Base-by-base conservation (phyloP, 164 flowering plant species). In the Amborella trichopoda region DNA sequence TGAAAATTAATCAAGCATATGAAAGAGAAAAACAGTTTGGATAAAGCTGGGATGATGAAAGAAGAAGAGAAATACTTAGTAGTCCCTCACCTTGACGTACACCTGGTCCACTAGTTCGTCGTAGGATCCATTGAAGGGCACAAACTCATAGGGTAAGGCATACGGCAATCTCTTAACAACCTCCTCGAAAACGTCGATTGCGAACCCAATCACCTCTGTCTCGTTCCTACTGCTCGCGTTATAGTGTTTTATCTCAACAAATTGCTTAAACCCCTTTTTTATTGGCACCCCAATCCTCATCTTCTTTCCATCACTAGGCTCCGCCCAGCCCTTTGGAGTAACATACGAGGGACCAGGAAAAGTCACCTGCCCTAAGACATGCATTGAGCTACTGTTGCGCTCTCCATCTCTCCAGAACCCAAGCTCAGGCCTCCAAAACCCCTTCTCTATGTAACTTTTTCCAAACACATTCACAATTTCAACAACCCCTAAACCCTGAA, bases 221-320 rank as follows among this genome's bases (percentile, higher is more conserved):
- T 44, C 20, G n/a, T 56, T 55, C n/a, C n/a, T n/a, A n/a, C n/a
- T n/a, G n/a, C n/a, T n/a, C n/a, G n/a, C n/a, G n/a, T n/a, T n/a
- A n/a, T n/a, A n/a, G n/a, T 36, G 28, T n/a, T n/a, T n/a, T n/a
- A n/a, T n/a, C n/a, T n/a, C n/a, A n/a, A n/a, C n/a, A n/a, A n/a
- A n/a, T n/a, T n/a, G n/a, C n/a, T n/a, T n/a, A n/a, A n/a, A n/a
- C n/a, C n/a, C n/a, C n/a, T n/a, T n/a, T n/a, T n/a, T 53, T 0
- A 48, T 69, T 0, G 85, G 83, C 41, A 81, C 65, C 23, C 72
- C 80, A 10, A 81, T 73, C 28, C 26, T 64, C 60, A 81, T 2
- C 2, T 47, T 67, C 40, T 59, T 62, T 46, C 21, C 44, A 38
- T 40, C 25, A 8, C 40, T 60, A 17, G 78, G 77, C 67, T 70